phyloP scores from a whole-genome alignment of 1,284 basidiomycete genomes.

The Cutaneotrichosporon mucoides region DNA sequence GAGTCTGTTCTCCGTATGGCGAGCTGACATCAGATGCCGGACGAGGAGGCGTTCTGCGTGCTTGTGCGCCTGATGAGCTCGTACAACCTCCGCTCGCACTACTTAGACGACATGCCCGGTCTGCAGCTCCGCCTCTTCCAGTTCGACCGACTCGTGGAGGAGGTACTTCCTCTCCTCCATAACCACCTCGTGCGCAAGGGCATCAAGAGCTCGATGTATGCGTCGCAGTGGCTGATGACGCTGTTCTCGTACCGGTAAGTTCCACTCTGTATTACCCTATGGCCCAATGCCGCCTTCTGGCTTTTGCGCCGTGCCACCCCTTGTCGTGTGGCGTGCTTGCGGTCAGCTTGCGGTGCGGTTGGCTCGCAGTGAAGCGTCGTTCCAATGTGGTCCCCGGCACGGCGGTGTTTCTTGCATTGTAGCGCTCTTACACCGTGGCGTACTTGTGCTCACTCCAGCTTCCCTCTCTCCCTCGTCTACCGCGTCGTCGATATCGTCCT shows the following conservation, averaged over 20 bases:
- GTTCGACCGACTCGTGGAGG: constrained; percentile 93
- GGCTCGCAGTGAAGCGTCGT: too few relatives aligned
- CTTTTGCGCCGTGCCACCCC: too few relatives aligned
- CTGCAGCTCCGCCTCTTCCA: constrained; percentile 81
- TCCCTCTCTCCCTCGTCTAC: constrained; percentile 89
- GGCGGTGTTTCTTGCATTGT: too few relatives aligned
- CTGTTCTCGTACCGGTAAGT: constrained; percentile 85
- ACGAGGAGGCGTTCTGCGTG: constrained; percentile 95
- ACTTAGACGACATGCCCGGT: constrained; percentile 96
- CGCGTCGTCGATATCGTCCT: constrained; percentile 80
- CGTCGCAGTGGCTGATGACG: constrained; percentile 95
- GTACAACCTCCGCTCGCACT: constrained; percentile 93
- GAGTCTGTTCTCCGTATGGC: constrained; percentile 33
- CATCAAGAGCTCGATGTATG: constrained; percentile 93
- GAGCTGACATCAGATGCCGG: constrained; percentile 71
- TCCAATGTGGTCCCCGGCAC: too few relatives aligned
- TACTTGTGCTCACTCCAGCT: constrained; percentile 55
- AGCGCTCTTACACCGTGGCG: too few relatives aligned
- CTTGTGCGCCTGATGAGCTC: constrained; percentile 97
- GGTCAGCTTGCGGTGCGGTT: too few relatives aligned
- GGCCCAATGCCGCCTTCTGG: too few relatives aligned
- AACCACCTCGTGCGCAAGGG: constrained; percentile 89
- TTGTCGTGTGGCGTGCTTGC: too few relatives aligned
- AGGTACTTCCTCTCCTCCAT: constrained; percentile 83
- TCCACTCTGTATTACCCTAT: background rate